These are phyloP conservation scores for Mrakia blollopis DNA, from an alignment of 768 basidiomycete genomes.

Conservation along the genomic window DNA sequence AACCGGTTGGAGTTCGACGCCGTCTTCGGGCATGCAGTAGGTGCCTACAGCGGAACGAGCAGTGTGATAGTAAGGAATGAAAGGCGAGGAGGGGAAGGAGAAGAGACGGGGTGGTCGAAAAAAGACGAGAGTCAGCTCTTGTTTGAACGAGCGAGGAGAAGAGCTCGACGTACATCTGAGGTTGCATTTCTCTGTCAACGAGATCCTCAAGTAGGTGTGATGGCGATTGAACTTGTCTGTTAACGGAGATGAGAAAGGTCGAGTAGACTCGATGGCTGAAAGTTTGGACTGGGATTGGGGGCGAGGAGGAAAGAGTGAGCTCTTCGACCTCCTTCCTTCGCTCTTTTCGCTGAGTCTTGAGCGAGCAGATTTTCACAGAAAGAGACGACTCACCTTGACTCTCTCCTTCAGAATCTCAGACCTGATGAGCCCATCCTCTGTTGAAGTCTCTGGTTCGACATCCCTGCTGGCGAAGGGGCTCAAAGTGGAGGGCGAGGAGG, in stretches of 20 bases:
- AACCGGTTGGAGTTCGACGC: slow-evolving; percentile 66
- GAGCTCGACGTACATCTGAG: slow-evolving; percentile 59
- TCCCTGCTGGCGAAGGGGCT: not conserved
- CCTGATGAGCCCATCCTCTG: not conserved
- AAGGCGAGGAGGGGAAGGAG: not conserved
- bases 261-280: not conserved
- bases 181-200: slow-evolving; percentile 80
- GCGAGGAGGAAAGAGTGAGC: not conserved
- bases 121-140: slow-evolving; percentile 25
- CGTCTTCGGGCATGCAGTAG: slow-evolving; percentile 85
- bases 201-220: slow-evolving; percentile 85
- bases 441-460: not conserved
- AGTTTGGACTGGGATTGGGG: not conserved
- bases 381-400: slow-evolving; percentile 1
- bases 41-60: slow-evolving; percentile 57
- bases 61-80: too few species aligned
- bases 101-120: not conserved
- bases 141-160: slow-evolving; percentile 28
- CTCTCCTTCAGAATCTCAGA: not conserved
- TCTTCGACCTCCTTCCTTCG: not conserved
- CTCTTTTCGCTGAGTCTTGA: too few species aligned
- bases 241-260: slow-evolving; percentile 40
- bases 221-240: slow-evolving; percentile 62
- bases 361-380: too few species aligned
- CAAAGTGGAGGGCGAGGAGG: not conserved